These are phyloP conservation scores for Yamadazyma taylorii DNA, from an alignment of 1,139 yeast genomes.

Conservation along the genomic window DNA sequence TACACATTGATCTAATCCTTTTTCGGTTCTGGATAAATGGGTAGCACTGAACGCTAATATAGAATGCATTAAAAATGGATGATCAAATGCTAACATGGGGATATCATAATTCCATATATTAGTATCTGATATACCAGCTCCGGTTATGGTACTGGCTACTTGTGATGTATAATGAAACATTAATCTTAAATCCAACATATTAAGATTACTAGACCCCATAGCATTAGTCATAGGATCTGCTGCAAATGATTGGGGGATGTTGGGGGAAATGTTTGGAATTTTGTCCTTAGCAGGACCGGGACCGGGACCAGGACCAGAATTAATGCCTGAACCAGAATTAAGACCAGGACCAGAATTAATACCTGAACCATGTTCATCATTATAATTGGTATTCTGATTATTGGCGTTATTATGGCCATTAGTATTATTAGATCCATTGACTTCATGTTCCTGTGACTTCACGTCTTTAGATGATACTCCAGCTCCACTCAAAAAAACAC, in stretches of 20 bases:
- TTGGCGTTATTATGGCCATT: no score
- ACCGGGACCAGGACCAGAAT: slow-evolving; percentile 6
- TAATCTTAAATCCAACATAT: slow-evolving; percentile 73
- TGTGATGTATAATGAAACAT: slow-evolving; percentile 86
- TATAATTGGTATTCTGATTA: no score
- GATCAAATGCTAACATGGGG: slow-evolving; percentile 83
- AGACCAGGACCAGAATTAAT: no score
- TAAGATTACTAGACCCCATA: slow-evolving; percentile 36
- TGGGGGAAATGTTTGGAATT: slow-evolving; percentile 31
- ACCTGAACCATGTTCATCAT: no score
- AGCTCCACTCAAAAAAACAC: no score
- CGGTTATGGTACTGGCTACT: slow-evolving; percentile 84
- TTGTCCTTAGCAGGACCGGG: neutral
- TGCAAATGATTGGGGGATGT: slow-evolving; percentile 20
- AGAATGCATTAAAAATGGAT: slow-evolving; percentile 91
- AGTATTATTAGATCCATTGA: no score
- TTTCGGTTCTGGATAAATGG: slow-evolving; percentile 74
- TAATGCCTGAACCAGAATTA: neutral
- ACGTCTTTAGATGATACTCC: no score
- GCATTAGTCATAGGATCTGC: slow-evolving; percentile 18
- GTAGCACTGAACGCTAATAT: slow-evolving; percentile 89
- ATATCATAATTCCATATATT: slow-evolving; percentile 87
- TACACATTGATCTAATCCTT: slow-evolving; percentile 79
- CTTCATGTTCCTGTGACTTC: no score
- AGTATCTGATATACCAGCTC: slow-evolving; percentile 86